These are phyloP conservation scores for Didymosphaeria variabile DNA, from an alignment of 2,329 filamentous ascomycete species.

Conservation along the genomic window DNA sequence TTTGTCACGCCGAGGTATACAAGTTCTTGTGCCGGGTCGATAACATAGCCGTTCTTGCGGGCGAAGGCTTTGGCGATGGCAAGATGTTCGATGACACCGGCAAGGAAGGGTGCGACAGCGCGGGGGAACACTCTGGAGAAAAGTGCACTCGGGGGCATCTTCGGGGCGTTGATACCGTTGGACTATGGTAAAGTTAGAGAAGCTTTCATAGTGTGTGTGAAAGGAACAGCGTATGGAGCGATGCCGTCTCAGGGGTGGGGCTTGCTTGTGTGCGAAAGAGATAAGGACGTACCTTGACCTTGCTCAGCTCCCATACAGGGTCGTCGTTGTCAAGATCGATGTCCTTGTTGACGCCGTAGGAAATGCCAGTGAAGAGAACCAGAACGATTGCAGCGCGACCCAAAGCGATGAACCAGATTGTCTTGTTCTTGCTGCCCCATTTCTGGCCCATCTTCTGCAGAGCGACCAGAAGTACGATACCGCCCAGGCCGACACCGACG, in stretches of 20 bases:
- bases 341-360: slow-evolving; percentile 68
- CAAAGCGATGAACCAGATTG: slow-evolving; percentile 67
- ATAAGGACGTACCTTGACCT: slow-evolving; percentile 54
- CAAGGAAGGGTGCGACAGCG: slow-evolving; percentile 69
- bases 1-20: slow-evolving; percentile 70
- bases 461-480: slow-evolving; percentile 64
- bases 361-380: slow-evolving; percentile 69
- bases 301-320: slow-evolving; percentile 66
- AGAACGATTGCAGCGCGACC: slow-evolving; percentile 69
- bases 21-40: slow-evolving; percentile 72
- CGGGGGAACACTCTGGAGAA: slow-evolving; percentile 63
- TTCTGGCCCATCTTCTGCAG: slow-evolving; percentile 67
- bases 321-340: slow-evolving; percentile 47
- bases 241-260: background rate
- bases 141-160: slow-evolving; percentile 57
- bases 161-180: slow-evolving; percentile 62
- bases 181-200: slow-evolving; percentile 39
- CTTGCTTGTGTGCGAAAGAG: background rate
- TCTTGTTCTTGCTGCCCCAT: slow-evolving; percentile 67
- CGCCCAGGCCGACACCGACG: slow-evolving; percentile 66
- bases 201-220: background rate
- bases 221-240: background rate
- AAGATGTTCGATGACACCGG: slow-evolving; percentile 69
- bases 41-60: slow-evolving; percentile 68
- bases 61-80: slow-evolving; percentile 72